Evolutionary conservation across 2,329 filamentous ascomycete genomes (phyloP).

Genomic region (Colletotrichum lupini): DNA sequence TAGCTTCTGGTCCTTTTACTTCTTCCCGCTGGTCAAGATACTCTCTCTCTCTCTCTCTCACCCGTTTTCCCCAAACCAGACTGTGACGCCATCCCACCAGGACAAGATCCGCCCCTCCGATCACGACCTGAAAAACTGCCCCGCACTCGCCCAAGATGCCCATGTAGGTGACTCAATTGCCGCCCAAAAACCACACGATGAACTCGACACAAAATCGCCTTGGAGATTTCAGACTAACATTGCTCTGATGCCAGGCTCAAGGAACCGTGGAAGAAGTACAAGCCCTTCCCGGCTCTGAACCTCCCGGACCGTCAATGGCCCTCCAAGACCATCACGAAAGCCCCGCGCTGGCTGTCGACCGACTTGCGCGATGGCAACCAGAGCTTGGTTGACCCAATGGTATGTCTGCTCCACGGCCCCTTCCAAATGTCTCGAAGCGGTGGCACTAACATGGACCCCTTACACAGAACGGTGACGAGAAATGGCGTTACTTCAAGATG

Average conservation of each 20-base stretch:
- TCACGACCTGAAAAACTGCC: constrained; percentile 8
- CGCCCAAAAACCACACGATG: not conserved
- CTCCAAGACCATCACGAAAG: constrained; percentile 81
- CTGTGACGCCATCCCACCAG: constrained; percentile 5
- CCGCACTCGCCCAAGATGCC: constrained; percentile 35
- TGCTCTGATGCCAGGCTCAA: constrained; percentile 26
- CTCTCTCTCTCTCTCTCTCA: not conserved
- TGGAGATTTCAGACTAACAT: not conserved
- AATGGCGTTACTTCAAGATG: constrained; percentile 96
- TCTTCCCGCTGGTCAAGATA: not conserved
- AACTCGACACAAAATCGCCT: not conserved
- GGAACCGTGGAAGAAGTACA: constrained; percentile 38
- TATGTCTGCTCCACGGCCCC: constrained; percentile 52
- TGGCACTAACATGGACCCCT: not conserved
- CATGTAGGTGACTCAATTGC: constrained; percentile 31
- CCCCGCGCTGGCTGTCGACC: constrained; percentile 85
- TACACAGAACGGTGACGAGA: constrained; percentile 87
- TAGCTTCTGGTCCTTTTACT: not conserved
- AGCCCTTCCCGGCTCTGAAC: constrained; percentile 46
- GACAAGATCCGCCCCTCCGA: constrained; percentile 17
- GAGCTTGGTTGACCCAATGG: constrained; percentile 92
- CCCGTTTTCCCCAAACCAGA: not conserved
- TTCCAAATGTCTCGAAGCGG: not conserved
- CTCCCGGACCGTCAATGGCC: constrained; percentile 82
- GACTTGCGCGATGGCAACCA: constrained; percentile 89